Conservation (phyloP, 2,329 filamentous ascomycete genomes). For the Aspergillus sp. region DNA sequence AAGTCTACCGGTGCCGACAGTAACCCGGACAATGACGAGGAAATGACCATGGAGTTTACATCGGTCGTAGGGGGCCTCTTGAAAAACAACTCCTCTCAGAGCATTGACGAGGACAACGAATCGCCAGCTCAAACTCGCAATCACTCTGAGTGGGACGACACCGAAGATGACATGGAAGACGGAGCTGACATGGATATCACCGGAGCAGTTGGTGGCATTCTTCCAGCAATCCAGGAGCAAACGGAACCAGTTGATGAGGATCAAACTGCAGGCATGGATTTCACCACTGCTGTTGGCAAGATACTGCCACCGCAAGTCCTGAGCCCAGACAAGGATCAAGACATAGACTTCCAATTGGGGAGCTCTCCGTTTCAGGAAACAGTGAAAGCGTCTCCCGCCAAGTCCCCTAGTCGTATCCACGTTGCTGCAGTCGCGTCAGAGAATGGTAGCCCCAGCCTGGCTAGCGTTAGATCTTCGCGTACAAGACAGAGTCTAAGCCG, state of each 20-base stretch:
- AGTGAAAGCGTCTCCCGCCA: slow-evolving; percentile 37
- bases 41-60: slow-evolving; percentile 55
- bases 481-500: slow-evolving; percentile 53
- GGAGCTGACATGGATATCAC: slow-evolving; percentile 66
- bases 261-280: slow-evolving; percentile 67
- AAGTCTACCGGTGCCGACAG: slow-evolving; percentile 35
- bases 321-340: slow-evolving; percentile 51
- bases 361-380: slow-evolving; percentile 54
- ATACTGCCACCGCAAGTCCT: slow-evolving; percentile 57
- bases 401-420: slow-evolving; percentile 35
- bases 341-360: slow-evolving; percentile 58
- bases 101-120: slow-evolving; percentile 20
- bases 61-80: slow-evolving; percentile 50
- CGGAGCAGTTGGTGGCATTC: slow-evolving; percentile 50
- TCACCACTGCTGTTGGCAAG: slow-evolving; percentile 66
- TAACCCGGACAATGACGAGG: slow-evolving; percentile 46
- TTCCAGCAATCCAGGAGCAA: slow-evolving; percentile 45
- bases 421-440: slow-evolving; percentile 50
- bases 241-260: slow-evolving; percentile 45
- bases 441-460: slow-evolving; percentile 60
- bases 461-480: slow-evolving; percentile 55
- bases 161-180: slow-evolving; percentile 36
- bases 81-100: slow-evolving; percentile 27
- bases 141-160: slow-evolving; percentile 29
- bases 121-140: slow-evolving; percentile 28